These are phyloP conservation scores for Hansenula sp. DNA, from an alignment of 1,139 yeast genomes.

Conservation along the genomic window DNA sequence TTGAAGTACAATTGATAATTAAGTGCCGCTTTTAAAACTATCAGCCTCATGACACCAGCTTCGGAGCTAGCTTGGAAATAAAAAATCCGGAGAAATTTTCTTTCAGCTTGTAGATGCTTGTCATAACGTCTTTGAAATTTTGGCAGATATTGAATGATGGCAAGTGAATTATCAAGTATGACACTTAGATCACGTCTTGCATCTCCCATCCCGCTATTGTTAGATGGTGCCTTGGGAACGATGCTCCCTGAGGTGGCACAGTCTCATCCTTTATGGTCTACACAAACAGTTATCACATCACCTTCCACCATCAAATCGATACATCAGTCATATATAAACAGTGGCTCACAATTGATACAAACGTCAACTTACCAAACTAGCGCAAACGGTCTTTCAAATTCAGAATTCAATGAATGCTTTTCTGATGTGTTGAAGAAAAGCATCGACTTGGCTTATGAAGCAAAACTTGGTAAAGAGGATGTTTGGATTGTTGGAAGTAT, in stretches of 20 bases:
- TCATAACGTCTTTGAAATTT: too few relatives aligned
- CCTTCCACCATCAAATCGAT: slow-evolving; percentile 46
- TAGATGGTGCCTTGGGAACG: slow-evolving; percentile 10
- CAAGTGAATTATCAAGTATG: too few relatives aligned
- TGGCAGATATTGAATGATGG: too few relatives aligned
- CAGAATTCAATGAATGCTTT: slow-evolving; percentile 3
- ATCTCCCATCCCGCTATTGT: not conserved
- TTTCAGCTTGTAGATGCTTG: too few relatives aligned
- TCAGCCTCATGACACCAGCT: too few relatives aligned
- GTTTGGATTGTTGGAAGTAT: slow-evolving; percentile 50
- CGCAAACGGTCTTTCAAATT: slow-evolving; percentile 11
- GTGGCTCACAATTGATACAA: slow-evolving; percentile 54
- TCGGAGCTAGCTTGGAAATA: too few relatives aligned
- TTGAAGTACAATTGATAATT: too few relatives aligned
- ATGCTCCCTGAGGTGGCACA: slow-evolving; percentile 16
- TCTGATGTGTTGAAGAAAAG: slow-evolving; percentile 19
- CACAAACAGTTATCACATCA: slow-evolving; percentile 44
- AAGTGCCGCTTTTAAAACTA: too few relatives aligned
- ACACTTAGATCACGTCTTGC: not conserved
- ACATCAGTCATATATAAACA: slow-evolving; percentile 45
- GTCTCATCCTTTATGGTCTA: slow-evolving; percentile 56
- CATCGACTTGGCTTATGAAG: slow-evolving; percentile 27
- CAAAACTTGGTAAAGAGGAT: slow-evolving; percentile 13
- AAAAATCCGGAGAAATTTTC: too few relatives aligned
- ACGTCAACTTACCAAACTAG: slow-evolving; percentile 62